A percentile compares a stretch with the other conserved stretches of the same genome.
Evolutionary conservation across 2,329 filamentous ascomycete genomes (phyloP).

Genomic region (Colletotrichum zoysiae): DNA sequence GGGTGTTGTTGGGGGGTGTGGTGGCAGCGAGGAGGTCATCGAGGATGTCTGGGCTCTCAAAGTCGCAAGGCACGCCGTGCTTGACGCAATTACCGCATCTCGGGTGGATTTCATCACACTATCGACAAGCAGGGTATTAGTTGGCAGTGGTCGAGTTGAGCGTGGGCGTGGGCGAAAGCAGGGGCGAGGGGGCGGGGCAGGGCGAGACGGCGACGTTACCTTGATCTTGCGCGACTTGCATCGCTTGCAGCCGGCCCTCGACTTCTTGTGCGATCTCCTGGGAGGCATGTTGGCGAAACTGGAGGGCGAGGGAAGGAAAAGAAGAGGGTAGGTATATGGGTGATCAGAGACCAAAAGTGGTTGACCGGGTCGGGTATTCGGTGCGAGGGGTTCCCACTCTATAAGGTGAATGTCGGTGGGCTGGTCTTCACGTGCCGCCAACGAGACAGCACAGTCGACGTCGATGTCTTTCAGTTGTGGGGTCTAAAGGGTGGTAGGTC

Average conservation of each 20-base stretch:
- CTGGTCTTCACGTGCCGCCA: slow-evolving; percentile 31
- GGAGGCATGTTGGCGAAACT: slow-evolving; percentile 66
- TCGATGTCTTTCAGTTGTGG: slow-evolving; percentile 22
- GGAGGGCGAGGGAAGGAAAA: not conserved
- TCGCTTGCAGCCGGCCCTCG: slow-evolving; percentile 73
- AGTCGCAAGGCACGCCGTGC: slow-evolving; percentile 76
- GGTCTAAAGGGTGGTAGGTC: slow-evolving; percentile 15
- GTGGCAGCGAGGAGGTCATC: slow-evolving; percentile 57
- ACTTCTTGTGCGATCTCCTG: slow-evolving; percentile 77
- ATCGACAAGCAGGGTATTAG: slow-evolving; percentile 15
- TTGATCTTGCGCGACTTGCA: slow-evolving; percentile 80
- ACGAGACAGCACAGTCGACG: slow-evolving; percentile 20
- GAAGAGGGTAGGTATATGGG: not conserved
- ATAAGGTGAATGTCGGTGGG: slow-evolving; percentile 26
- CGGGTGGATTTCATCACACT: slow-evolving; percentile 77
- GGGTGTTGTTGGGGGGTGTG: slow-evolving; percentile 41
- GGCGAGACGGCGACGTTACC: slow-evolving; percentile 54
- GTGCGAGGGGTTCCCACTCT: slow-evolving; percentile 25
- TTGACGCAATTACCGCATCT: slow-evolving; percentile 75
- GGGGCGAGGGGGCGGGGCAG: not conserved
- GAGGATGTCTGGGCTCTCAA: slow-evolving; percentile 65
- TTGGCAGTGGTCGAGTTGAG: not conserved
- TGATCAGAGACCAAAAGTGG: not conserved
- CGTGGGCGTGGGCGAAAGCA: not conserved
- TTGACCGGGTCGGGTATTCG: not conserved